Percentiles rank a stretch among this genome's conserved stretches.
These are phyloP conservation scores for Huntiella omanensis DNA, from an alignment of 2,329 filamentous ascomycete genomes.

Conservation along the genomic window DNA sequence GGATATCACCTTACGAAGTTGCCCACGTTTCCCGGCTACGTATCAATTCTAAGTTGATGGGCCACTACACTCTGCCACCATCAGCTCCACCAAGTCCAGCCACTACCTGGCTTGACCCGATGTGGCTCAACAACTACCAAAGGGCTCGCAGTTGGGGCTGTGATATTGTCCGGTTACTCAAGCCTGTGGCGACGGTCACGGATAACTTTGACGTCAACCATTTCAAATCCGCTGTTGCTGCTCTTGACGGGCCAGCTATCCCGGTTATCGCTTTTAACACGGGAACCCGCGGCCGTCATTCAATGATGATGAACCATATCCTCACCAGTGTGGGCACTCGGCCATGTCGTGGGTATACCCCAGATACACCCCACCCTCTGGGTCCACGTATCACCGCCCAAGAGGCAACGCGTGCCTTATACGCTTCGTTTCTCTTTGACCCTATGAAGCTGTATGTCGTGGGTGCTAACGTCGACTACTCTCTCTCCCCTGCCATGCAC, in stretches of 20 bases:
- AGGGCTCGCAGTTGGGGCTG: constrained; percentile 32
- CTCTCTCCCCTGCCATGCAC: constrained; percentile 61
- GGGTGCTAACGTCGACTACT: constrained; percentile 53
- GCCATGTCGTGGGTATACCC: constrained; percentile 17
- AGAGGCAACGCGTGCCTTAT: constrained; percentile 46
- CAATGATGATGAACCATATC: constrained; percentile 46
- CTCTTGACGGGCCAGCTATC: constrained; percentile 23
- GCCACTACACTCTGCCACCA: constrained; percentile 24
- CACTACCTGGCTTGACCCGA: constrained; percentile 33
- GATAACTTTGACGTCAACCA: constrained; percentile 44
- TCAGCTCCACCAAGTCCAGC: constrained; percentile 7
- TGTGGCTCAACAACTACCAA: constrained; percentile 38
- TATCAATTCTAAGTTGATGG: constrained; percentile 43
- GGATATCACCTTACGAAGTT: constrained; percentile 32
- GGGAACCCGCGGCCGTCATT: constrained; percentile 41
- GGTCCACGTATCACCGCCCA: constrained; percentile 32
- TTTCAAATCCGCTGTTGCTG: constrained; percentile 31
- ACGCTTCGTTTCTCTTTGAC: constrained; percentile 46
- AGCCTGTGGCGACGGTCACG: constrained; percentile 33
- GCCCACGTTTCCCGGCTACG: constrained; percentile 29
- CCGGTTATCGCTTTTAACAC: constrained; percentile 48
- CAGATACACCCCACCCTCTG: constrained; percentile 5
- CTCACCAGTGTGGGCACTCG: constrained; percentile 18
- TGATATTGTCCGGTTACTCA: constrained; percentile 28
- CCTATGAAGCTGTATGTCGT: constrained; percentile 56